phyloP scores from a whole-genome alignment of 1,284 basidiomycete genomes.

The Ganoderma leucocontextum region DNA sequence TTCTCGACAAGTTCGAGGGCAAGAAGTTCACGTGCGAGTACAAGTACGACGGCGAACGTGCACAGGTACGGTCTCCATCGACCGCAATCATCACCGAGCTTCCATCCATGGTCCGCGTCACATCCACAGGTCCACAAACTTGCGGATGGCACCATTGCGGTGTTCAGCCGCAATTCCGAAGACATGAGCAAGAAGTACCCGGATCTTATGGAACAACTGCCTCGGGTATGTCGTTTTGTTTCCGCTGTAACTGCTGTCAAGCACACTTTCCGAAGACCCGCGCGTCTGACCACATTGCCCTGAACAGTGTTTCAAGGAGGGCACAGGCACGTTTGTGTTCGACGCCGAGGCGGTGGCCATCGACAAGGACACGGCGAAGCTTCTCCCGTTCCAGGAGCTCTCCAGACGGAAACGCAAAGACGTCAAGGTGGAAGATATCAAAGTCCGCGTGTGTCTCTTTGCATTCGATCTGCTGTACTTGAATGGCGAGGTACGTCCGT shows the following conservation, averaged over 20 bases:
- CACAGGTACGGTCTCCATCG: slow-evolving; percentile 66
- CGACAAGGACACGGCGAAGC: slow-evolving; percentile 82
- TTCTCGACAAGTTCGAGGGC: slow-evolving; percentile 96
- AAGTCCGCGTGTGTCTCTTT: slow-evolving; percentile 94
- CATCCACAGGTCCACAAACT: slow-evolving; percentile 80
- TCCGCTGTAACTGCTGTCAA: not conserved
- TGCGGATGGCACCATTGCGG: slow-evolving; percentile 80
- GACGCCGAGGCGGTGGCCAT: slow-evolving; percentile 98
- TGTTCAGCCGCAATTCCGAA: slow-evolving; percentile 98
- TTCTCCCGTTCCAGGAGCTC: slow-evolving; percentile 98
- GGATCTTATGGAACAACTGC: slow-evolving; percentile 93
- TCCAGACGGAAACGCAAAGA: slow-evolving; percentile 97
- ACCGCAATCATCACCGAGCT: slow-evolving; percentile 1
- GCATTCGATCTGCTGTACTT: slow-evolving; percentile 95
- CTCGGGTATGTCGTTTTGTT: slow-evolving; percentile 62
- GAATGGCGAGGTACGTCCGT: slow-evolving; percentile 83
- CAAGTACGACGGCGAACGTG: slow-evolving; percentile 99
- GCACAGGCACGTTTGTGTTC: slow-evolving; percentile 88
- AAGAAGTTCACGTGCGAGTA: slow-evolving; percentile 99
- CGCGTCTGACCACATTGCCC: slow-evolving; percentile 1
- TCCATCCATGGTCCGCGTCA: not conserved
- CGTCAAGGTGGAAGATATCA: slow-evolving; percentile 95
- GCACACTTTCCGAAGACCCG: not conserved
- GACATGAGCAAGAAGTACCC: slow-evolving; percentile 99
- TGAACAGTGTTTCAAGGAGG: slow-evolving; percentile 82